These are phyloP conservation scores for Fusarium sp. DNA, from an alignment of 2,329 filamentous ascomycete species.

Conservation along the genomic window DNA sequence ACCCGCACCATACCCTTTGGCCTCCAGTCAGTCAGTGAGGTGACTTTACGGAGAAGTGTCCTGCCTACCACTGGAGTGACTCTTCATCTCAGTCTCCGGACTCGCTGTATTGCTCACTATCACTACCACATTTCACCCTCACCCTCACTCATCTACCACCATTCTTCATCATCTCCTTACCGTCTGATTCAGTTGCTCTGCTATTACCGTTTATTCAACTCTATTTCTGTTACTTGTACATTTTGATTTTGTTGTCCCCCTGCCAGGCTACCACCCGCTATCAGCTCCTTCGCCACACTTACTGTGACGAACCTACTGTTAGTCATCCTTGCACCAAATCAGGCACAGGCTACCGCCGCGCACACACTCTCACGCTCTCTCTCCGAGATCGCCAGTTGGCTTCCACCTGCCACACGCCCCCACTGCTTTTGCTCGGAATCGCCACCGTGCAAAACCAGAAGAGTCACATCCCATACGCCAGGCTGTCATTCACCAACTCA, in stretches of 20 bases:
- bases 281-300: conserved; percentile 48
- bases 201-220: conserved; percentile 22
- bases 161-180: conserved; percentile 19
- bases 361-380: conserved; percentile 49
- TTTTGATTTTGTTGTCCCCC: conserved; percentile 23
- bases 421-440: conserved; percentile 52
- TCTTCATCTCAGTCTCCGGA: conserved; percentile 47
- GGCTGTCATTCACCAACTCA: conserved; percentile 46
- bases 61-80: conserved; percentile 40
- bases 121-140: neutral
- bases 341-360: conserved; percentile 47
- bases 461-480: conserved; percentile 55
- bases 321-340: conserved; percentile 45
- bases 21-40: conserved; percentile 41
- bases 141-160: conserved; percentile 28
- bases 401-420: conserved; percentile 49
- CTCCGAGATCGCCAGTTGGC: conserved; percentile 57
- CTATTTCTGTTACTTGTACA: conserved; percentile 27
- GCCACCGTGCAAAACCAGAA: conserved; percentile 54
- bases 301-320: conserved; percentile 42
- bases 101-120: conserved; percentile 49
- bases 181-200: conserved; percentile 31
- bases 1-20: conserved; percentile 29
- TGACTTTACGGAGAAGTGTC: conserved; percentile 43
- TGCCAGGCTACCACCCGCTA: conserved; percentile 44